phyloP scores from a whole-genome alignment of 179 eudicot genomes.

The Beta macrorhiza region DNA sequence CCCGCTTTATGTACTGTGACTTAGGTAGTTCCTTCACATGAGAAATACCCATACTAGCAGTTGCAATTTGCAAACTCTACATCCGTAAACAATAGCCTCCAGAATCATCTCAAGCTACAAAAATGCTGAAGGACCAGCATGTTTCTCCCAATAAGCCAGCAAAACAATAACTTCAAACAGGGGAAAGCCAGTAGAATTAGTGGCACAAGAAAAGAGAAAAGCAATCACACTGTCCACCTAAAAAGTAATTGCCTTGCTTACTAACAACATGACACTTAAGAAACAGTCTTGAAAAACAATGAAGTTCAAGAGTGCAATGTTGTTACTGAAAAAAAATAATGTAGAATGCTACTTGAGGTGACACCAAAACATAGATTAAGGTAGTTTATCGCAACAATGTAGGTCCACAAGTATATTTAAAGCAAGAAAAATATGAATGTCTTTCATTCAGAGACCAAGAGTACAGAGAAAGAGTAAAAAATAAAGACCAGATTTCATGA shows the following conservation, averaged over 20 bases:
- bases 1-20: no score
- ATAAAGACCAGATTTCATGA: neutral
- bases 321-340: neutral
- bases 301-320: neutral
- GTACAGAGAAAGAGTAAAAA: neutral
- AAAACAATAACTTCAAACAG: neutral
- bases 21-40: neutral
- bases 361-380: neutral
- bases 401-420: neutral
- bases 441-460: neutral
- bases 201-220: neutral
- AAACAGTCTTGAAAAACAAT: constrained; percentile 1
- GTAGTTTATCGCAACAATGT: neutral
- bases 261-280: constrained; percentile 7
- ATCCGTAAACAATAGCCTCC: neutral
- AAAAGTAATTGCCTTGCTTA: neutral
- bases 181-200: constrained; percentile 1
- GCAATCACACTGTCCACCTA: neutral
- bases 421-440: neutral
- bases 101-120: neutral
- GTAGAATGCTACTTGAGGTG: no score
- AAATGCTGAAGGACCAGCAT: neutral
- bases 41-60: neutral
- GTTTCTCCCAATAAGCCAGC: neutral
- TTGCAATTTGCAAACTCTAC: constrained; percentile 9